A percentile compares a stretch with the other conserved stretches of the same genome.
Evolutionary conservation across 768 basidiomycete species (phyloP).

Genomic region (Sarcomyxa edulis): DNA sequence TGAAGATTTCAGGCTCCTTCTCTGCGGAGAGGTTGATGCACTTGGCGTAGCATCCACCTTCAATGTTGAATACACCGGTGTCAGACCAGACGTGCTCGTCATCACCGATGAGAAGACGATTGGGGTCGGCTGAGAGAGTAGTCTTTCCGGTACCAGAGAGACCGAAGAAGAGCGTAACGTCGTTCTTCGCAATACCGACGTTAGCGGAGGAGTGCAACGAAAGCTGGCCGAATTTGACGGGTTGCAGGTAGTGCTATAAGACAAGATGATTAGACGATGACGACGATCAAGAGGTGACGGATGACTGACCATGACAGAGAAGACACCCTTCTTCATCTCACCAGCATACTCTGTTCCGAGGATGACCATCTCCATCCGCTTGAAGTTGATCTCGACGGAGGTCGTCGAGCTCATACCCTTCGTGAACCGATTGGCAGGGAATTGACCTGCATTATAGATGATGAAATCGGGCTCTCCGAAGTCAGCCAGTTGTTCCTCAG

Average conservation of each 20-base stretch:
- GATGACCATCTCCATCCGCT: slow-evolving; percentile 99
- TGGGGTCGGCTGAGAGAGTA: slow-evolving; percentile 94
- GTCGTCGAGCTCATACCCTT: slow-evolving; percentile 99
- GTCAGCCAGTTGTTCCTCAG: slow-evolving; percentile 85
- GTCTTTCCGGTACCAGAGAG: slow-evolving; percentile 98
- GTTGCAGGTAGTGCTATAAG: slow-evolving; percentile 89
- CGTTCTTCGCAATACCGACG: slow-evolving; percentile 80
- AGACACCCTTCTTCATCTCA: slow-evolving; percentile 99
- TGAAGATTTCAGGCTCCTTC: slow-evolving; percentile 98
- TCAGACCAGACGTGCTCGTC: slow-evolving; percentile 99
- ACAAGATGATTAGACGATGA: slow-evolving; percentile 8
- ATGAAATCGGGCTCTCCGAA: slow-evolving; percentile 99
- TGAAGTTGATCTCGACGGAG: slow-evolving; percentile 99
- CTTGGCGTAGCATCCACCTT: slow-evolving; percentile 99
- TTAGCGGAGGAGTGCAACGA: slow-evolving; percentile 98
- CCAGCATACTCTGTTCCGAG: slow-evolving; percentile 97
- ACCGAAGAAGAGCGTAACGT: slow-evolving; percentile 99
- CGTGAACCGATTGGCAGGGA: slow-evolving; percentile 99
- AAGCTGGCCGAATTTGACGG: slow-evolving; percentile 96
- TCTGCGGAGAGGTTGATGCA: slow-evolving; percentile 93
- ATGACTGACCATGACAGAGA: slow-evolving; percentile 86
- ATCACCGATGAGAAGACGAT: slow-evolving; percentile 92
- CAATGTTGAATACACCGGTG: slow-evolving; percentile 98
- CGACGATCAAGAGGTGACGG: not conserved
- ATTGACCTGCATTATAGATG: slow-evolving; percentile 99